phyloP scores from a whole-genome alignment of 2,329 filamentous ascomycete genomes.

The Simplicillium sp. region DNA sequence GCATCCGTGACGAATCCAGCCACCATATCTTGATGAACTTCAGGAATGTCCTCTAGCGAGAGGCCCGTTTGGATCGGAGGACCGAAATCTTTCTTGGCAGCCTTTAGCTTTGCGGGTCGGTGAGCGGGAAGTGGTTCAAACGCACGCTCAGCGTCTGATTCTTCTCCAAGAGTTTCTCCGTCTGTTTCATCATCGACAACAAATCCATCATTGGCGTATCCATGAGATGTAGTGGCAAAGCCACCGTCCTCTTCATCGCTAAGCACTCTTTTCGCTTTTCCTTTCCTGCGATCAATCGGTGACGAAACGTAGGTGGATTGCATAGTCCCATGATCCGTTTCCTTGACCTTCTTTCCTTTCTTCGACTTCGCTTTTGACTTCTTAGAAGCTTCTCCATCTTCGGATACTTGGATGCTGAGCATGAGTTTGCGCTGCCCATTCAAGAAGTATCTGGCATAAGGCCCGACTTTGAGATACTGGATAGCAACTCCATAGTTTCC shows the following conservation, averaged over 20 bases:
- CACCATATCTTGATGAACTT: slow-evolving; percentile 55
- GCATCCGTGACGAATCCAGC: slow-evolving; percentile 55
- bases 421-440: slow-evolving; percentile 34
- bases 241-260: slow-evolving; percentile 24
- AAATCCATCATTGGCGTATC: slow-evolving; percentile 41
- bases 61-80: slow-evolving; percentile 50
- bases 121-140: slow-evolving; percentile 33
- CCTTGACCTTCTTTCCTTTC: slow-evolving; percentile 18
- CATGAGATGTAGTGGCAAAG: slow-evolving; percentile 31
- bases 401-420: slow-evolving; percentile 28
- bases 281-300: slow-evolving; percentile 29
- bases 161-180: slow-evolving; percentile 12
- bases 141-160: slow-evolving; percentile 29
- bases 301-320: slow-evolving; percentile 42
- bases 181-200: slow-evolving; percentile 28
- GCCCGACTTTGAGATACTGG: slow-evolving; percentile 55
- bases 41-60: slow-evolving; percentile 42
- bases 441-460: slow-evolving; percentile 31
- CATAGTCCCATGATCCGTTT: slow-evolving; percentile 28
- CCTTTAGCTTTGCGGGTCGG: slow-evolving; percentile 25
- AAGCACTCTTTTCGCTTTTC: slow-evolving; percentile 13
- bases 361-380: slow-evolving; percentile 7
- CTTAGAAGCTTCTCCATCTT: slow-evolving; percentile 9
- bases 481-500: slow-evolving; percentile 54
- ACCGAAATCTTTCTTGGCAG: slow-evolving; percentile 28